A percentile compares a stretch with the other conserved stretches of the same genome.
Evolutionary conservation across 2,329 filamentous ascomycete species (phyloP).

Genomic region (Cytospora paraplurivora): DNA sequence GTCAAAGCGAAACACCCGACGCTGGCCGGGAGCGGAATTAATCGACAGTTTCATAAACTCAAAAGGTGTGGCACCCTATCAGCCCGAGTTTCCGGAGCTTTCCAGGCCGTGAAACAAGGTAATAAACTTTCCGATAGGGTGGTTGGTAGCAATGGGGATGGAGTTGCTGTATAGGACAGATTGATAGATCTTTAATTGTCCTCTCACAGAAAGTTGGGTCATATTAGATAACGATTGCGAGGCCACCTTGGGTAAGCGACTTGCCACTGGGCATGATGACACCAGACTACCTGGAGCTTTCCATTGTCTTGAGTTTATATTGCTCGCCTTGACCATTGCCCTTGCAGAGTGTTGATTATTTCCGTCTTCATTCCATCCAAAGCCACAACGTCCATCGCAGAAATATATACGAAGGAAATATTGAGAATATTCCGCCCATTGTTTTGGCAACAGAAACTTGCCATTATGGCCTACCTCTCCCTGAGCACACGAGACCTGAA

Average conservation of each 20-base stretch:
- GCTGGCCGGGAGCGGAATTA: conserved; percentile 25
- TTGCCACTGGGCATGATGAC: not conserved
- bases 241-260: not conserved
- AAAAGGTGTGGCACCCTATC: not conserved
- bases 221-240: conserved; percentile 11
- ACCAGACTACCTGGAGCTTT: not conserved
- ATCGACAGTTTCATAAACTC: not conserved
- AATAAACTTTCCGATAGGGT: conserved; percentile 8
- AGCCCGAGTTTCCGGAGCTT: not conserved
- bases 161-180: conserved; percentile 3
- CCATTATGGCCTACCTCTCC: conserved; percentile 49
- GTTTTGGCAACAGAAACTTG: not conserved
- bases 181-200: conserved; percentile 1
- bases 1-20: conserved; percentile 22
- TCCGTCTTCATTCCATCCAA: not conserved
- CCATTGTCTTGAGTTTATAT: not conserved
- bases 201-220: conserved; percentile 2
- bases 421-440: too few species aligned
- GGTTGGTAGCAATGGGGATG: conserved; percentile 2
- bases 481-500: conserved; percentile 62
- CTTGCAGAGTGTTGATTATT: not conserved
- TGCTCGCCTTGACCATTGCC: not conserved
- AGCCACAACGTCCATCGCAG: not conserved
- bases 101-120: conserved; percentile 6
- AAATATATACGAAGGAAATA: not conserved